Evolutionary conservation across 768 basidiomycete species (phyloP).

Genomic region (Tephrocybe sp.): DNA sequence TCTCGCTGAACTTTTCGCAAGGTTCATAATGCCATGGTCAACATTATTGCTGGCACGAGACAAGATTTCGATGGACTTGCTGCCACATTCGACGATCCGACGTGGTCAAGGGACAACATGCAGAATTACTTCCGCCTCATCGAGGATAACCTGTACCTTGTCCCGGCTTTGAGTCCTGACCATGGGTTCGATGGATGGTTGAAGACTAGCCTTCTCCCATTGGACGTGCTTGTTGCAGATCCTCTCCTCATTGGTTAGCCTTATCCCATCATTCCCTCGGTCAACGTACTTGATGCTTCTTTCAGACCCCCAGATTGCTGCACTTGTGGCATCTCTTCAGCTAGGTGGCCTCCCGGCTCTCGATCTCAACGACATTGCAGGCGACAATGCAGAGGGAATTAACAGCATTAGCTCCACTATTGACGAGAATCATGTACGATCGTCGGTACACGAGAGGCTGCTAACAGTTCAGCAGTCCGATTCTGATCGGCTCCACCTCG

Average conservation of each 20-base stretch:
- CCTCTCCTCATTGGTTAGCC: conserved; percentile 19
- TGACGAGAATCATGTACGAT: conserved; percentile 22
- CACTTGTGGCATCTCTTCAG: conserved; percentile 15
- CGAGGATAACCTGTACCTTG: conserved; percentile 21
- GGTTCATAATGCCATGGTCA: conserved; percentile 29
- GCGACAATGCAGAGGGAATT: conserved; percentile 18
- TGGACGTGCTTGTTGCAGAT: conserved; percentile 12
- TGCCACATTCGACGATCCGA: conserved; percentile 21
- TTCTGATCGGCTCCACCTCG: conserved; percentile 15
- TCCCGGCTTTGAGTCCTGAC: conserved; percentile 13
- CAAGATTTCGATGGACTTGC: conserved; percentile 26
- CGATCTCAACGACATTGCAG: conserved; percentile 21
- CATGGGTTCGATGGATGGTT: conserved; percentile 28
- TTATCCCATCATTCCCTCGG: conserved; percentile 11
- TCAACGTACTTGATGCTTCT: background rate
- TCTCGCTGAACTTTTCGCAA: background rate
- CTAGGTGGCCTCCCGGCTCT: conserved; percentile 14
- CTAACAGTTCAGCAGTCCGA: conserved; percentile 12
- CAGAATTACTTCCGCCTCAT: conserved; percentile 24
- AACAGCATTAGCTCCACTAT: conserved; percentile 20
- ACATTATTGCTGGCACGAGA: conserved; percentile 23
- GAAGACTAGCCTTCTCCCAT: too few relatives aligned
- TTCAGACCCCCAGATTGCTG: conserved; percentile 22
- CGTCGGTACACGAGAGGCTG: conserved; percentile 23
- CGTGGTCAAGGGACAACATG: too few relatives aligned